Conservation (phyloP, 2,329 filamentous ascomycete genomes). For the Fusarium temperatum region DNA sequence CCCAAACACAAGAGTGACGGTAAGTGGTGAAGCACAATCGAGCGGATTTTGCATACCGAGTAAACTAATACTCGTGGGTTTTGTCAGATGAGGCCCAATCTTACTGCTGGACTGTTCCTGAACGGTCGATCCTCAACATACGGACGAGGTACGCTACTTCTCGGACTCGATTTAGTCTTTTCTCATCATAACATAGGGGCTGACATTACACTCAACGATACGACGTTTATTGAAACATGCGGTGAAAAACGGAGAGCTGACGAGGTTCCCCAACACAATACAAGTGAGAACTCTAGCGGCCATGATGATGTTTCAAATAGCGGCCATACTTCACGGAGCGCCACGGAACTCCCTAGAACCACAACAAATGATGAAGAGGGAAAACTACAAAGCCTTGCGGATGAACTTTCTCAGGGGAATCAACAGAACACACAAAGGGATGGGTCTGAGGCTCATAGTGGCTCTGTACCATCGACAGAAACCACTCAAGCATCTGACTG, state of each 20-base stretch:
- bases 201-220: conserved; percentile 63
- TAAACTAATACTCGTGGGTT: neutral
- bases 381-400: neutral
- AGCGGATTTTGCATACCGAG: neutral
- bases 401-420: neutral
- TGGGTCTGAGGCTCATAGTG: neutral
- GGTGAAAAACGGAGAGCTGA: conserved; percentile 19
- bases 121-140: conserved; percentile 44
- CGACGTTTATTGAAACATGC: conserved; percentile 51
- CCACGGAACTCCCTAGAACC: neutral
- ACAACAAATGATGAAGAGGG: neutral
- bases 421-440: neutral
- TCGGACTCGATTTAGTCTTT: neutral
- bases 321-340: neutral
- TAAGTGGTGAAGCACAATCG: conserved; percentile 19
- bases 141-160: conserved; percentile 29
- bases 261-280: neutral
- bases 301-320: neutral
- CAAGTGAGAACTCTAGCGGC: neutral
- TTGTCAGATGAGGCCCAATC: conserved; percentile 46
- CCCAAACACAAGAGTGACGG: conserved; percentile 49
- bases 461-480: neutral
- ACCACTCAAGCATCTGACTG: neutral
- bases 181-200: conserved; percentile 47
- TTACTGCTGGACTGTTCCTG: conserved; percentile 47